Percentiles rank a stretch among this genome's conserved stretches.
These are phyloP conservation scores for Mediolabrus comicus DNA, from an alignment of 108 stramenopile genomes.

Conservation along the genomic window DNA sequence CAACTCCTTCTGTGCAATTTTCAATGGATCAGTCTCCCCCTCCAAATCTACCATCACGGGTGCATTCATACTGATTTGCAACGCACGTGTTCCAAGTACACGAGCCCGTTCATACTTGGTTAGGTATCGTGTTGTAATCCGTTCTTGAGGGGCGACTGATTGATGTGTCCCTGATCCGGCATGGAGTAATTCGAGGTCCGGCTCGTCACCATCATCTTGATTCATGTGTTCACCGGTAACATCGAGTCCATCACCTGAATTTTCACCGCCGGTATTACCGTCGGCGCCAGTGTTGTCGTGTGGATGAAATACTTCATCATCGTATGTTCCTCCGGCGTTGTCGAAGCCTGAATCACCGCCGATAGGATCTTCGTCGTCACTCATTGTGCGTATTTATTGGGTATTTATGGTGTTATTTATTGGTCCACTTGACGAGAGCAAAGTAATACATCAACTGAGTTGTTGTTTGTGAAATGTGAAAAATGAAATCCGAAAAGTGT, in stretches of 20 bases:
- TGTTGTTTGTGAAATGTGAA: no score
- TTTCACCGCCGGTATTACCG: conserved; percentile 19
- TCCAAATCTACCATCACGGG: conserved; percentile 99
- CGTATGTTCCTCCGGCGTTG: conserved; percentile 75
- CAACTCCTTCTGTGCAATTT: conserved; percentile 98
- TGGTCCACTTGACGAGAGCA: no score
- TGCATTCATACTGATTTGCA: conserved; percentile 99
- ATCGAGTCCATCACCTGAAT: conserved; percentile 60
- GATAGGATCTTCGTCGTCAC: conserved; percentile 85
- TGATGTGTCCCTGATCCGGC: conserved; percentile 42
- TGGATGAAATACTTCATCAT: conserved; percentile 46
- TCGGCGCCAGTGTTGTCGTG: conserved; percentile 29
- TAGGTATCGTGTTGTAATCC: conserved; percentile 93
- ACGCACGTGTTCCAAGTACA: conserved; percentile 97
- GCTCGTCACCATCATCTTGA: conserved; percentile 43
- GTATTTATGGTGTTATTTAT: background rate
- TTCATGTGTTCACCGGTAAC: conserved; percentile 72
- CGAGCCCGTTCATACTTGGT: conserved; percentile 99
- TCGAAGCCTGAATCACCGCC: conserved; percentile 71
- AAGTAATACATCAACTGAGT: no score
- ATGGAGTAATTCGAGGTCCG: conserved; percentile 44
- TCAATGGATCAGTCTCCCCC: conserved; percentile 97
- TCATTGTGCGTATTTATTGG: conserved; percentile 41
- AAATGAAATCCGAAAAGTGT: no score
- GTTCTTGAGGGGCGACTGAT: conserved; percentile 47